Evolutionary conservation across 169 alveolate species (phyloP), one percentile per base, ranked within the genome.

Genomic region (Toxoplasma gondii): DNA sequence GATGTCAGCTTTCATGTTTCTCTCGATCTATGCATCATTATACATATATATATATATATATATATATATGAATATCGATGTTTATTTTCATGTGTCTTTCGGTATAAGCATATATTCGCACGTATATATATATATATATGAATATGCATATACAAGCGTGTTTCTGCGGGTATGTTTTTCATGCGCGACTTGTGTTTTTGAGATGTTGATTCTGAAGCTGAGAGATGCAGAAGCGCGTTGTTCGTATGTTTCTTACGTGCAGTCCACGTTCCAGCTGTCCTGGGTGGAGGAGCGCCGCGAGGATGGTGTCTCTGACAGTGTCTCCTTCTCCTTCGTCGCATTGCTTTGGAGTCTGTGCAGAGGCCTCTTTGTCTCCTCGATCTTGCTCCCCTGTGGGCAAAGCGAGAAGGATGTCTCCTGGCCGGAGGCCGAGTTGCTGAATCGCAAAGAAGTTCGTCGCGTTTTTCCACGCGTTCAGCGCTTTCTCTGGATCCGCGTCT

Each of bases 391-490:
- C 49, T n/a, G 19, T 45, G 83, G 34, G 39, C 39, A 7, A 10
- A n/a, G 39, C 86, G 49, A n/a, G n/a, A 17, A 78, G 86, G 44
- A 31, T 4, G 44, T 78, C 86, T 78, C 86, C 86, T 1, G 49
- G 86, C n/a, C 45, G 86, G 39, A 78, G 86, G 22, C 86, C 86
- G 45, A 78, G 45, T 27, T 78, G 86, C 86, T 78, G 86, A 10
- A 78, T n/a, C 10, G 27, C 44, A 17, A 19, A 10, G 43, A 78
- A 78, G 86, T 78, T n/a, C 29, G 5, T 38, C 27, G 39, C 45
- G 19, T 38, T 41, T 10, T 19, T 38, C 49, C 49, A 78, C 44
- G 16, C 44, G 43, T 12, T 45, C n/a, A 7, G 86, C 44, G 27
- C 39, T 19, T 38, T 45, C 19, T 10, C 86, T 19, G 2, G 44